A percentile compares a stretch with the other conserved stretches of the same genome.
These are phyloP conservation scores for Isabelozyma heimii DNA, from an alignment of 805 yeast genomes.

Conservation along the genomic window DNA sequence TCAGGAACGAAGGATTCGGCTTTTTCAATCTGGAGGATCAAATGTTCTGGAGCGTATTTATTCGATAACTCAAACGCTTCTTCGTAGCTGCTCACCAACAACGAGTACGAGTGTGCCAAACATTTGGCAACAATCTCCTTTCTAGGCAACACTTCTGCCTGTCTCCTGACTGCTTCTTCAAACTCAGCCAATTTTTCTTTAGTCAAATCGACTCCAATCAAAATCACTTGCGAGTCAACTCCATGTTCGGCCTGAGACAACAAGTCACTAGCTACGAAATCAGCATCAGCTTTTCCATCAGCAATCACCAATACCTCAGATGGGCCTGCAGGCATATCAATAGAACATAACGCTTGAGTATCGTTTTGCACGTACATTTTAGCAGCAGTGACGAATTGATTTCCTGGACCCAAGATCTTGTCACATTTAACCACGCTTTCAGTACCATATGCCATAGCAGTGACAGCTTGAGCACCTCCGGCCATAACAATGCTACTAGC, in stretches of 20 bases:
- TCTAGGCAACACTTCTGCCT: constrained; percentile 83
- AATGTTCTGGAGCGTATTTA: constrained; percentile 95
- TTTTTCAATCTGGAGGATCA: constrained; percentile 83
- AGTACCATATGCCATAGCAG: constrained; percentile 99
- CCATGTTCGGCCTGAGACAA: constrained; percentile 99
- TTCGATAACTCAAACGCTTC: constrained; percentile 88
- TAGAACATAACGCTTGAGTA: constrained; percentile 89
- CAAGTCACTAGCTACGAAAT: constrained; percentile 94
- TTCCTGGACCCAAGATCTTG: constrained; percentile 97
- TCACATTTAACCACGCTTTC: constrained; percentile 89
- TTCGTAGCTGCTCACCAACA: constrained; percentile 64
- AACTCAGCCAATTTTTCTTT: constrained; percentile 59
- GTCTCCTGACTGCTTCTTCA: constrained; percentile 79
- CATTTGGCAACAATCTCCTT: constrained; percentile 90
- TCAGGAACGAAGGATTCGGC: constrained; percentile 70
- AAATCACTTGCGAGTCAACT: constrained; percentile 93
- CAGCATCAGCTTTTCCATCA: constrained; percentile 84
- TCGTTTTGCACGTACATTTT: constrained; percentile 97
- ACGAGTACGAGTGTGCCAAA: constrained; percentile 84
- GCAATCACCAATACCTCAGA: constrained; percentile 97
- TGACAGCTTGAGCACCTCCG: constrained; percentile 99
- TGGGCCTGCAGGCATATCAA: constrained; percentile 99
- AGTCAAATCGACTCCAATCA: constrained; percentile 75
- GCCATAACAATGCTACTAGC: constrained; percentile 89
- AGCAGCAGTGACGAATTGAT: constrained; percentile 98